These are phyloP conservation scores for Aspergillus asperescens DNA, from an alignment of 495 filamentous ascomycete species.

Conservation along the genomic window DNA sequence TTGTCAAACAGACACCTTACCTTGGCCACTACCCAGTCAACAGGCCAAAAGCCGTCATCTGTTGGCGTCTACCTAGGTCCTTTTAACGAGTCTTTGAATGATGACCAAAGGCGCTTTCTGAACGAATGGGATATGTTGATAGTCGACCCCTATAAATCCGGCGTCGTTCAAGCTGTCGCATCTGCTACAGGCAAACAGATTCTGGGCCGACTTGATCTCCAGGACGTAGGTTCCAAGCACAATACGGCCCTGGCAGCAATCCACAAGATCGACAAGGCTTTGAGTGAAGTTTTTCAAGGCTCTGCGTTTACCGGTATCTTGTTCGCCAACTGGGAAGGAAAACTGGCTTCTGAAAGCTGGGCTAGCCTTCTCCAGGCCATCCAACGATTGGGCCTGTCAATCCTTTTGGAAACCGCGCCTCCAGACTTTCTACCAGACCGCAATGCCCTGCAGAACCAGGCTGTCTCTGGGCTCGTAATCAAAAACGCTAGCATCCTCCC, in stretches of 20 bases:
- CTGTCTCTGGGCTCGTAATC: conserved; percentile 43
- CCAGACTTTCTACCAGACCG: conserved; percentile 44
- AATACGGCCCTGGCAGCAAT: conserved; percentile 23
- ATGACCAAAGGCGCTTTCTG: conserved; percentile 32
- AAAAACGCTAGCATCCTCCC: conserved; percentile 47
- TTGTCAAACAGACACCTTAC: conserved; percentile 24
- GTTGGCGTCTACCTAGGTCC: conserved; percentile 48
- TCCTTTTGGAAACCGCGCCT: conserved; percentile 47
- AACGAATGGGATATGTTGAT: conserved; percentile 45
- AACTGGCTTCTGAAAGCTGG: conserved; percentile 29
- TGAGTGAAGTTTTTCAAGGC: conserved; percentile 28
- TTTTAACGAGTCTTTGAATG: conserved; percentile 30
- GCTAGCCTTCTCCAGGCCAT: conserved; percentile 34
- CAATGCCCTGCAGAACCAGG: conserved; percentile 30
- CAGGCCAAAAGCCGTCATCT: conserved; percentile 32
- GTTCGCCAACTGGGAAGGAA: conserved; percentile 45
- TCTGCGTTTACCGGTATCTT: conserved; percentile 43
- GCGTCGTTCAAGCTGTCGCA: conserved; percentile 34
- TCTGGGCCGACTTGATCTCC: conserved; percentile 42
- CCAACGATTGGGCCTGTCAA: conserved; percentile 33
- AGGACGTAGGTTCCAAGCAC: conserved; percentile 22
- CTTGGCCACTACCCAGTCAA: conserved; percentile 14
- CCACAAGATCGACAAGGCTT: conserved; percentile 29
- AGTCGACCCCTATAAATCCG: conserved; percentile 41
- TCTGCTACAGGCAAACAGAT: conserved; percentile 23